These are phyloP conservation scores for Apiospora saccharicola DNA, from an alignment of 2,329 filamentous ascomycete species.

Conservation along the genomic window DNA sequence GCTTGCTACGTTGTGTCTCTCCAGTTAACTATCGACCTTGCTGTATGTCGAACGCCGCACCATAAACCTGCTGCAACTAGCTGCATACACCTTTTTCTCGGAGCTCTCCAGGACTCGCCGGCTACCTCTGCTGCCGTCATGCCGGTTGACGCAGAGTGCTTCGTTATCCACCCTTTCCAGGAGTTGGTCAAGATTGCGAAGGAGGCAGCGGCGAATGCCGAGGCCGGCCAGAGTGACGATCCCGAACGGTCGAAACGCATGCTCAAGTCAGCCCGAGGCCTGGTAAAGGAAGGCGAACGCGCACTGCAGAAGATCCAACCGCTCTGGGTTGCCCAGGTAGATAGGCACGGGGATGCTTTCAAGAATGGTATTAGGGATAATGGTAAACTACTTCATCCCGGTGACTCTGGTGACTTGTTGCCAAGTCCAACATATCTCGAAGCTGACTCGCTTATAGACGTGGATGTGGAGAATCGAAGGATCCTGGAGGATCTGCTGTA, in stretches of 20 bases:
- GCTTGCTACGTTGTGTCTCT: background rate
- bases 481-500: slow-evolving; percentile 50
- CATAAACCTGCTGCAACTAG: background rate
- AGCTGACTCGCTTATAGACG: slow-evolving; percentile 33
- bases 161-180: slow-evolving; percentile 46
- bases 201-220: slow-evolving; percentile 45
- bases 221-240: slow-evolving; percentile 33
- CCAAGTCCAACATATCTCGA: background rate
- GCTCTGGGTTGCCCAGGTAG: slow-evolving; percentile 47
- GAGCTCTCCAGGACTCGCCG: background rate
- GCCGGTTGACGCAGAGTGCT: slow-evolving; percentile 39
- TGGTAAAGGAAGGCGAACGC: slow-evolving; percentile 48
- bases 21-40: background rate
- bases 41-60: background rate
- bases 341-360: slow-evolving; percentile 47
- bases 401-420: background rate
- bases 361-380: slow-evolving; percentile 46
- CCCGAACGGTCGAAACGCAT: slow-evolving; percentile 39
- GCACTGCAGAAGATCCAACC: slow-evolving; percentile 48
- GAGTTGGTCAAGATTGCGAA: slow-evolving; percentile 50
- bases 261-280: slow-evolving; percentile 42
- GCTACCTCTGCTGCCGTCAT: slow-evolving; percentile 26
- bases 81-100: background rate
- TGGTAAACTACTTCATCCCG: slow-evolving; percentile 35
- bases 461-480: slow-evolving; percentile 36